Base-by-base conservation (phyloP, 2,329 filamentous ascomycete genomes). In the Arthrobotrys sphaeroides region DNA sequence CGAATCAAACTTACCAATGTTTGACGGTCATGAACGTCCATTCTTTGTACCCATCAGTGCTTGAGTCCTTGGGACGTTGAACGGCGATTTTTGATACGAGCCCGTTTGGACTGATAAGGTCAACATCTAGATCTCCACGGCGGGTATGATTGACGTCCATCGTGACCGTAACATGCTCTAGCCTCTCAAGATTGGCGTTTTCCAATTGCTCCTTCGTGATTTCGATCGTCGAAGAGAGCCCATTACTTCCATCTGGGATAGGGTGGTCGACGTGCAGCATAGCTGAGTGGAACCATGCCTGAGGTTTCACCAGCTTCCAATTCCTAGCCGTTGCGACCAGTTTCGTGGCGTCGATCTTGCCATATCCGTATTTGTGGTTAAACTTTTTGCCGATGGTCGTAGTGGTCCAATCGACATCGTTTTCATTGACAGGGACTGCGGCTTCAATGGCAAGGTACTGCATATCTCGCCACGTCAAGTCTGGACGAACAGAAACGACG, bases 1-100 rank as follows among this genome's bases (percentile, higher is more conserved):
- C 31, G 4, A 13, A 16, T 26, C 43, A 28, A 18, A 83, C 90
- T 83, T 86, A 93, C 91, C 94, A 99, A 82, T 99, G 95, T 77
- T 90, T 94, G 38, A 99, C 95, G 77, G 90, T 96, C 95, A 99
- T 99, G 80, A 99, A 99, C 0, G 94, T 98, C 95, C 95, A 99
- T 83, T 98, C 93, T 38, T 90, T 84, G 82, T 98, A 99, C 6
- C 95, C 95, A 20, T 84, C 83, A 0, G 84, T 81, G 36, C 86
- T 87, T 0, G 86, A 84, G 82, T 99, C 95, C 20, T 88, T 83
- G 73, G 86, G 86, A 78, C 95, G 90, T 1, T 90, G 85, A 10
- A 90, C 91, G 3, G 94, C 91, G 62, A 99, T 88, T 81, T 97
- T 90, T 81, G 93, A 97, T 77, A 93, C 85, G 70, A 97, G 84